These are phyloP conservation scores for Blastocystis sp. DNA, from an alignment of 352 stramenopile genomes.

Conservation along the genomic window DNA sequence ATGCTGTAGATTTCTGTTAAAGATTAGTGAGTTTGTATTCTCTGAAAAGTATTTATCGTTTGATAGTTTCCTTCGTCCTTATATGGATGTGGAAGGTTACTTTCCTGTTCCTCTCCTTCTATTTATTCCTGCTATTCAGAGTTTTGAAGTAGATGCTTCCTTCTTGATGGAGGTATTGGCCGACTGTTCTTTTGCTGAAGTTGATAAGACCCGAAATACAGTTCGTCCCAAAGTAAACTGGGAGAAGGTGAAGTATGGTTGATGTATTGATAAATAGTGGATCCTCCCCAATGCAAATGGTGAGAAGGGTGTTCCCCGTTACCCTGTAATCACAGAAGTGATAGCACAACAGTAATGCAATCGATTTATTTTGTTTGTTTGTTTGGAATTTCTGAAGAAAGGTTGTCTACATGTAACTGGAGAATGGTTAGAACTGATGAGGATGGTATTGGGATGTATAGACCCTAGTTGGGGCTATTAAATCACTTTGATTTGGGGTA, in stretches of 20 bases:
- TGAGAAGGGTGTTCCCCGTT: neutral
- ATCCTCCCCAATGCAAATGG: constrained; percentile 2
- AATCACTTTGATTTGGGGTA: neutral
- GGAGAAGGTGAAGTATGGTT: constrained; percentile 14
- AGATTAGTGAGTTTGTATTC: constrained; percentile 50
- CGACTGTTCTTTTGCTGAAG: constrained; percentile 10
- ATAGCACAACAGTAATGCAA: too few species aligned
- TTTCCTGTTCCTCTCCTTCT: constrained; percentile 56
- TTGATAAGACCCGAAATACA: constrained; percentile 14
- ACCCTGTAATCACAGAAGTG: constrained; percentile 12
- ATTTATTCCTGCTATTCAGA: constrained; percentile 59
- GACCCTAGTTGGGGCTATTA: too few species aligned
- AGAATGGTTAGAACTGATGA: too few species aligned
- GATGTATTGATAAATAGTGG: neutral
- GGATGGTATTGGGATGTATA: too few species aligned
- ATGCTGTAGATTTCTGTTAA: neutral
- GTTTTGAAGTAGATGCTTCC: constrained; percentile 7
- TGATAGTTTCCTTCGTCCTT: constrained; percentile 58
- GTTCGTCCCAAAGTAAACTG: constrained; percentile 59
- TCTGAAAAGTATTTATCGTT: constrained; percentile 48
- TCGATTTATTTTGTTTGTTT: too few species aligned
- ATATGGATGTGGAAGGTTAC: constrained; percentile 65
- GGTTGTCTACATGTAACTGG: too few species aligned
- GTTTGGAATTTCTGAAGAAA: too few species aligned
- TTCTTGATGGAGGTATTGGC: constrained; percentile 4